Base-by-base conservation (phyloP, 257 asterid genomes). In the Jacaranda copaia region DNA sequence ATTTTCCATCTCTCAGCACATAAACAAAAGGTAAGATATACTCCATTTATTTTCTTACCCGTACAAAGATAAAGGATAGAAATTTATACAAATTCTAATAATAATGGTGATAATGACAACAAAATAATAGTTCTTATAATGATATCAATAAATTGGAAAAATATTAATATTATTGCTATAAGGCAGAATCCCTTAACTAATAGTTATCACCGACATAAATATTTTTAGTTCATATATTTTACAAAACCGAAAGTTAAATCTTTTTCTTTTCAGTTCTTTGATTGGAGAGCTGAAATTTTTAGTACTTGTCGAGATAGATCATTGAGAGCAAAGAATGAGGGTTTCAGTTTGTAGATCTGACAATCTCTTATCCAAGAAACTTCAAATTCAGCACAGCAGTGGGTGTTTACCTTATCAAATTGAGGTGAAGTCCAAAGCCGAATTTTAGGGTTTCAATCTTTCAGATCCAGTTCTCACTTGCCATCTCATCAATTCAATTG, bases 401-500 rank as follows among this genome's bases (percentile, higher is more conserved):
- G 81, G 74, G 80, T 69, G 69, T 77, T 84, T 86, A 86, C 90
- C 90, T 86, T 77, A 76, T 45, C 60, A 80, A 72, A 57, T 69
- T 74, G 80, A 60, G 80, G 76, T 82, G 87, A 77, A 78, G 88
- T 86, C 89, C 86, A 82, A 78, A 68, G 79, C 86, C 67, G 85
- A 80, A 77, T 59, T 77, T 80, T 75, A 82, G 87, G 90, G 84
- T 87, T 81, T 75, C 85, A 74, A 81, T 81, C 82, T 74, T 78
- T 87, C 89, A 75, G 89, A 84, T 80, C 87, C 85, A 77, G 84
- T 83, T 77, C 74, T 76, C 84, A 82, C 49, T 81, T 59, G 74
- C 78, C 88, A 64, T 81, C 32, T 25, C 82, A 81, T 76, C 85
- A 83, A 56, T 81, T 83, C 86, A 81, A 72, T 80, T 35, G 82